Percentiles rank a stretch among this genome's conserved stretches.
Conservation (phyloP, 192 early-diverging fungal species). For the Entrophospora sp. region DNA sequence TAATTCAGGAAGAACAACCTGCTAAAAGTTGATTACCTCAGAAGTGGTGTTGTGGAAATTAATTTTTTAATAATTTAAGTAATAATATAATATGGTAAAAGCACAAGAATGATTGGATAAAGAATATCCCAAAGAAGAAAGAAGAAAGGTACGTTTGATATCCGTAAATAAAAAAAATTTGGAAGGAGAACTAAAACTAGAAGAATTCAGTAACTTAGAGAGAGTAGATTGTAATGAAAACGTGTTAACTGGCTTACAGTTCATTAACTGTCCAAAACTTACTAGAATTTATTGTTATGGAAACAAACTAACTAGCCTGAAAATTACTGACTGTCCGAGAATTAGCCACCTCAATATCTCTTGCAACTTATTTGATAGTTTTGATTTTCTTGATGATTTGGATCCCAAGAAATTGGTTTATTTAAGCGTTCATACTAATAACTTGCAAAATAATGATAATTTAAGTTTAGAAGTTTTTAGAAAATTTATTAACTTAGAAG, state of each 20-base stretch:
- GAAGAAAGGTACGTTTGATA: too few species aligned
- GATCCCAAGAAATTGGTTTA: not conserved
- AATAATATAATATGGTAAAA: too few species aligned
- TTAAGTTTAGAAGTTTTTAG: not conserved
- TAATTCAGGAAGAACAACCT: too few species aligned
- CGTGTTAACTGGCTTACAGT: not conserved
- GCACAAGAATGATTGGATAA: too few species aligned
- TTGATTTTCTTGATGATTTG: not conserved
- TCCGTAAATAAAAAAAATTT: too few species aligned
- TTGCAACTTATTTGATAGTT: not conserved
- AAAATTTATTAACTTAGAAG: conserved; percentile 5
- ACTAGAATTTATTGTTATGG: not conserved
- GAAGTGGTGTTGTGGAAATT: too few species aligned
- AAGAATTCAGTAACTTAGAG: not conserved
- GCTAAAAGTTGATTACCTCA: too few species aligned
- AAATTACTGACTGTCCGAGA: not conserved
- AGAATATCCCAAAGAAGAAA: too few species aligned
- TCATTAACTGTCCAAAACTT: not conserved
- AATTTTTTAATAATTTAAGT: too few species aligned
- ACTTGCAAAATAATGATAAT: not conserved
- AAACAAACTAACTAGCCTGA: not conserved
- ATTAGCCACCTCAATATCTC: not conserved
- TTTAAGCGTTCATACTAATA: not conserved
- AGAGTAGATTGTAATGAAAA: not conserved
- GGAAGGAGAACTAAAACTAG: not conserved